phyloP scores from a whole-genome alignment of 129 eudicot species.

The Pittosporum tobira region DNA sequence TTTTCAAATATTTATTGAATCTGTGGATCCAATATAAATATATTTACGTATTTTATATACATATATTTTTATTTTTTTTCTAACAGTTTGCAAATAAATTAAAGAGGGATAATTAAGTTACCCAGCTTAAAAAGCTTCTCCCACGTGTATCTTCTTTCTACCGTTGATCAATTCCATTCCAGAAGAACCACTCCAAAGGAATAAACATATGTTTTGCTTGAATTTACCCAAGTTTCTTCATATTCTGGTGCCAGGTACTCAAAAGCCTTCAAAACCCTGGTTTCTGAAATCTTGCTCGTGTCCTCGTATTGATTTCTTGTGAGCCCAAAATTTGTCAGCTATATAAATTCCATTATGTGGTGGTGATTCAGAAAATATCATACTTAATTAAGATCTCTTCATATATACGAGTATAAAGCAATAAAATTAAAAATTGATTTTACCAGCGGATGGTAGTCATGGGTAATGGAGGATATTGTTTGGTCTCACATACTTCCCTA shows the following conservation, averaged over 20 bases:
- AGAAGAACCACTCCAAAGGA: constrained; percentile 47
- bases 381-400: too few relatives aligned
- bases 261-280: constrained; percentile 39
- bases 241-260: constrained; percentile 49
- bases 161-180: constrained; percentile 42
- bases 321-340: constrained; percentile 41
- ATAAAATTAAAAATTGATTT: not conserved
- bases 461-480: constrained; percentile 42
- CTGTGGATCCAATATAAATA: too few relatives aligned
- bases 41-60: too few relatives aligned
- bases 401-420: not conserved
- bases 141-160: constrained; percentile 35
- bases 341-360: not conserved
- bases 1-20: too few relatives aligned
- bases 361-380: not conserved
- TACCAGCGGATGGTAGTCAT: constrained; percentile 43
- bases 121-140: constrained; percentile 37
- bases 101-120: too few relatives aligned
- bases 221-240: constrained; percentile 29
- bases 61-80: too few relatives aligned
- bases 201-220: constrained; percentile 33
- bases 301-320: constrained; percentile 32
- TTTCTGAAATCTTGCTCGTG: constrained; percentile 23
- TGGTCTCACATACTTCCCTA: constrained; percentile 38
- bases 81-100: too few relatives aligned